Conservation (phyloP, 2,329 filamentous ascomycete genomes). For the Beauveria brongniartii region DNA sequence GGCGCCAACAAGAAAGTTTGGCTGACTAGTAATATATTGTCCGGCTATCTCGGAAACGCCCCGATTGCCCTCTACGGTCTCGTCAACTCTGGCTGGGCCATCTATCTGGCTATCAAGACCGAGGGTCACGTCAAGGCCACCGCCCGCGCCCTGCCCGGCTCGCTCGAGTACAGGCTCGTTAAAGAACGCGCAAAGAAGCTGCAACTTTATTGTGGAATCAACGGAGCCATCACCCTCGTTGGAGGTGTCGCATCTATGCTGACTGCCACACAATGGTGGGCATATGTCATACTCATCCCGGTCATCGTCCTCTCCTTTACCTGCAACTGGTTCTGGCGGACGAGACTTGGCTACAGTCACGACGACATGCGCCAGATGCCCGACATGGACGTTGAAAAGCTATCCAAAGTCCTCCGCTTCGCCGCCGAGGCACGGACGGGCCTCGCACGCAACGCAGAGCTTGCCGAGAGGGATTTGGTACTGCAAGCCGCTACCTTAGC, state of each 20-base stretch:
- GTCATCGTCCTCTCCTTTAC: slow-evolving; percentile 38
- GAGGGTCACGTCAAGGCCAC: slow-evolving; percentile 27
- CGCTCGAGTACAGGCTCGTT: slow-evolving; percentile 22
- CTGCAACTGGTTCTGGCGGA: slow-evolving; percentile 42
- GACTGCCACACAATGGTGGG: slow-evolving; percentile 43
- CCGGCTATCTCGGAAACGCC: slow-evolving; percentile 47
- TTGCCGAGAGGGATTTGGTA: background rate
- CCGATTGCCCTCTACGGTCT: slow-evolving; percentile 41
- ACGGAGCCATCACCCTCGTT: slow-evolving; percentile 36
- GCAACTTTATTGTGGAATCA: slow-evolving; percentile 35
- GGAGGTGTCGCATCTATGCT: slow-evolving; percentile 42
- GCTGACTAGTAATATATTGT: slow-evolving; percentile 41
- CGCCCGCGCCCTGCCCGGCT: slow-evolving; percentile 18
- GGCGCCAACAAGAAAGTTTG: slow-evolving; percentile 36
- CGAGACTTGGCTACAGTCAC: slow-evolving; percentile 34
- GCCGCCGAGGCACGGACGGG: background rate
- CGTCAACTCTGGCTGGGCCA: slow-evolving; percentile 40
- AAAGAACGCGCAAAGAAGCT: slow-evolving; percentile 30
- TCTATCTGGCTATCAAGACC: slow-evolving; percentile 33
- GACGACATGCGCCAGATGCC: slow-evolving; percentile 14
- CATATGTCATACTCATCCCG: slow-evolving; percentile 42
- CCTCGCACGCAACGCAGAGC: background rate
- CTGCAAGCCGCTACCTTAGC: background rate
- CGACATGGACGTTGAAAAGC: slow-evolving; percentile 4
- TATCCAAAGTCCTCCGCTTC: background rate